Percentiles rank a stretch among this genome's conserved stretches.
Evolutionary conservation across 495 filamentous ascomycete species (phyloP).

Genomic region (Penicillium odoratum): DNA sequence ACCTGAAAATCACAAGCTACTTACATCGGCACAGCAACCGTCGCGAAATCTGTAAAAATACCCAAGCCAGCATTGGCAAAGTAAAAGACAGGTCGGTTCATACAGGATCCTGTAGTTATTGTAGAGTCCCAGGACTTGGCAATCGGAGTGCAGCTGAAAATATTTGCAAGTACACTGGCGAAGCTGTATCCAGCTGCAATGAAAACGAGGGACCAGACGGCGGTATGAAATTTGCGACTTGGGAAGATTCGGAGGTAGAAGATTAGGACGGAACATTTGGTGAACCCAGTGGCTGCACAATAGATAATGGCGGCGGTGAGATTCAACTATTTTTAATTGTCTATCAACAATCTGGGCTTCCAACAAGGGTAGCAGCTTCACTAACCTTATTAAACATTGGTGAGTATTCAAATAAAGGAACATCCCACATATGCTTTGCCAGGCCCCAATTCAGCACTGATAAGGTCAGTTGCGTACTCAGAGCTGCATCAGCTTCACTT

Average conservation of each 20-base stretch:
- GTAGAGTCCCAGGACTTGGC: slow-evolving; percentile 32
- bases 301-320: slow-evolving; percentile 35
- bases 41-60: slow-evolving; percentile 39
- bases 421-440: slow-evolving; percentile 36
- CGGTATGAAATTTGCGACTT: slow-evolving; percentile 31
- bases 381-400: slow-evolving; percentile 23
- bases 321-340: slow-evolving; percentile 17
- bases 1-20: slow-evolving; percentile 2
- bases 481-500: slow-evolving; percentile 10
- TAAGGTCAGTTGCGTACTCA: slow-evolving; percentile 6
- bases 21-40: slow-evolving; percentile 39
- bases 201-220: slow-evolving; percentile 32
- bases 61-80: slow-evolving; percentile 39
- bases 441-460: slow-evolving; percentile 31
- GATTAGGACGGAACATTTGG: slow-evolving; percentile 46
- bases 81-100: slow-evolving; percentile 32
- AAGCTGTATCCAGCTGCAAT: slow-evolving; percentile 38
- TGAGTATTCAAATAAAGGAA: slow-evolving; percentile 14
- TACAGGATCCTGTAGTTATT: slow-evolving; percentile 27
- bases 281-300: slow-evolving; percentile 37
- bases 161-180: slow-evolving; percentile 35
- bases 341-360: background rate
- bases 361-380: background rate
- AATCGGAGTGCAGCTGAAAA: slow-evolving; percentile 33
- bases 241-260: slow-evolving; percentile 53